Evolutionary conservation across 1,284 basidiomycete species (phyloP).

Genomic region (Sporisorium exsertum): DNA sequence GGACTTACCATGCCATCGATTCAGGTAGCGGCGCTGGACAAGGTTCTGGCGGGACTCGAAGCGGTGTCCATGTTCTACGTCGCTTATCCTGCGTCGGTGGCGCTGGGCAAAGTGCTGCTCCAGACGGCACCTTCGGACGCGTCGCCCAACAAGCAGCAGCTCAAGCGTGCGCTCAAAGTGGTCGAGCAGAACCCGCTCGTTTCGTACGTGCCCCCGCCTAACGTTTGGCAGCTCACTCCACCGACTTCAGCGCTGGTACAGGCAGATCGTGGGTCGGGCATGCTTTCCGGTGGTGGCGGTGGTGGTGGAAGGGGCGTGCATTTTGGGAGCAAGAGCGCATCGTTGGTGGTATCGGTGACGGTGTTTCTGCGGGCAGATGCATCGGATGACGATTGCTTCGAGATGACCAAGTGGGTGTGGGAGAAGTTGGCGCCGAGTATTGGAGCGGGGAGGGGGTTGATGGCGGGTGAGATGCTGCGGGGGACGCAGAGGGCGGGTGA

Average conservation of each 20-base stretch:
- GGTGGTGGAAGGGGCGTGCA: constrained; percentile 29
- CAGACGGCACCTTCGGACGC: constrained; percentile 58
- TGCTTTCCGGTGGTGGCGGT: constrained; percentile 30
- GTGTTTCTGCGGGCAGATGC: constrained; percentile 55
- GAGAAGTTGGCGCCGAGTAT: constrained; percentile 59
- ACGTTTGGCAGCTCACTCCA: constrained; percentile 67
- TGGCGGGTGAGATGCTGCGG: constrained; percentile 60
- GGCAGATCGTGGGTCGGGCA: constrained; percentile 36
- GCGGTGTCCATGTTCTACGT: constrained; percentile 65
- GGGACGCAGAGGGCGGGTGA: constrained; percentile 63
- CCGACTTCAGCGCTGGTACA: constrained; percentile 54
- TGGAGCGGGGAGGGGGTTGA: constrained; percentile 53
- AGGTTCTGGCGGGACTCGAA: constrained; percentile 66
- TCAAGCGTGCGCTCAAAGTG: constrained; percentile 48
- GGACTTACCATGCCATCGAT: constrained; percentile 58
- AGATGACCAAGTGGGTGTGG: constrained; percentile 65
- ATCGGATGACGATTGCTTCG: constrained; percentile 53
- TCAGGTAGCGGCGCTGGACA: constrained; percentile 66
- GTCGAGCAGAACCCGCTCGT: constrained; percentile 64
- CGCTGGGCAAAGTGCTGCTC: constrained; percentile 63
- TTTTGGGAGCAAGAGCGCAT: constrained; percentile 55
- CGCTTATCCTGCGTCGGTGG: constrained; percentile 60
- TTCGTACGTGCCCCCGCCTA: constrained; percentile 49
- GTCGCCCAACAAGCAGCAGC: constrained; percentile 39
- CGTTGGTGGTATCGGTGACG: constrained; percentile 60